phyloP scores from a whole-genome alignment of 176 grass and related monocot species.

The Urochloa ruziziensis region DNA sequence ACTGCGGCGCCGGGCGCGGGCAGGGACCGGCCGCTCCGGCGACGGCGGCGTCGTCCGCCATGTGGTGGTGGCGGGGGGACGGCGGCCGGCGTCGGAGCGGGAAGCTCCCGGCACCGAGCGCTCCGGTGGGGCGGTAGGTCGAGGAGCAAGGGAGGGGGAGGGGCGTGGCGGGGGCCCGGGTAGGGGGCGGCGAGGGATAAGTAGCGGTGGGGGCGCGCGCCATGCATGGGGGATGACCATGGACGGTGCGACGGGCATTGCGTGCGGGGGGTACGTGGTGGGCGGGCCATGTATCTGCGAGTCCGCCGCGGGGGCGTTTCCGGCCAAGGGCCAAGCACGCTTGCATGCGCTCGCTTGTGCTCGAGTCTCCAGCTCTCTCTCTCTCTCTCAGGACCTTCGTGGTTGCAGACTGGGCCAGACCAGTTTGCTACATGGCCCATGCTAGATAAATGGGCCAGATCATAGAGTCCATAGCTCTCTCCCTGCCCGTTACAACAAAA shows the following conservation, averaged over 20 bases:
- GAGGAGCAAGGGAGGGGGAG: background rate
- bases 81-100: conserved; percentile 48
- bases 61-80: background rate
- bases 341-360: too few relatives aligned
- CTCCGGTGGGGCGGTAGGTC: conserved; percentile 36
- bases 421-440: too few relatives aligned
- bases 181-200: background rate
- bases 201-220: conserved; percentile 17
- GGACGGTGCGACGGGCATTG: background rate
- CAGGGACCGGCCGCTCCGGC: background rate
- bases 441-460: too few relatives aligned
- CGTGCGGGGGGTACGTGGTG: background rate
- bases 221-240: background rate
- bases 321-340: too few relatives aligned
- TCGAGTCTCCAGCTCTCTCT: too few relatives aligned
- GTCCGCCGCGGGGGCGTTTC: too few relatives aligned
- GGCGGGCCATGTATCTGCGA: too few relatives aligned
- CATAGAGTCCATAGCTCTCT: too few relatives aligned
- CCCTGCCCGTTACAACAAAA: too few relatives aligned
- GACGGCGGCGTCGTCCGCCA: conserved; percentile 14
- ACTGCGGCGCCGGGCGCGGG: background rate
- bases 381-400: too few relatives aligned
- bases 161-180: background rate
- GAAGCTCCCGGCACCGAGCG: conserved; percentile 50
- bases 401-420: too few relatives aligned